Percentiles rank a stretch among this genome's conserved stretches.
Conservation (phyloP, 2,329 filamentous ascomycete genomes). For the Coccinonectria pachysandricola region DNA sequence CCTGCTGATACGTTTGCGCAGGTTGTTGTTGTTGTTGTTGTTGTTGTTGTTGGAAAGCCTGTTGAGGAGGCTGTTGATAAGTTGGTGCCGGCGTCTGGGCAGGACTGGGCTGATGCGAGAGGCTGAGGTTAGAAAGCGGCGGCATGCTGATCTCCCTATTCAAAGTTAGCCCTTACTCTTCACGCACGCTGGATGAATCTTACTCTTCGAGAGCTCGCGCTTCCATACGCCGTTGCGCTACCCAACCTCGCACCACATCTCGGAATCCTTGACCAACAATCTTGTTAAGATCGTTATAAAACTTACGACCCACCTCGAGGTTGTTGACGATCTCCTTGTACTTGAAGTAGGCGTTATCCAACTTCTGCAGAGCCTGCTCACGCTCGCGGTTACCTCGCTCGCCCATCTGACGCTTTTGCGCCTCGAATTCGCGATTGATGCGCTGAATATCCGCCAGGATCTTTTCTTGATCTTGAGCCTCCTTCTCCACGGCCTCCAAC, state of each 20-base stretch:
- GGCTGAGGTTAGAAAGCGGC: conserved; percentile 34
- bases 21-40: too few relatives aligned
- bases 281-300: conserved; percentile 90
- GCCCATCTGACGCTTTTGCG: conserved; percentile 57
- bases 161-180: conserved; percentile 4
- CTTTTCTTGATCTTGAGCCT: conserved; percentile 66
- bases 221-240: conserved; percentile 69
- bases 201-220: conserved; percentile 69
- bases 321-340: conserved; percentile 95
- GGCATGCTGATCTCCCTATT: conserved; percentile 43
- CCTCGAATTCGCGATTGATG: conserved; percentile 68
- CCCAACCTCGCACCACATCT: conserved; percentile 68
- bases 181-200: conserved; percentile 17
- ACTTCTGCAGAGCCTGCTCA: conserved; percentile 73
- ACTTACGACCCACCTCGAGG: conserved; percentile 82
- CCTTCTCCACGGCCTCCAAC: conserved; percentile 57
- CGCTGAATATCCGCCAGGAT: conserved; percentile 59
- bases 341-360: conserved; percentile 88
- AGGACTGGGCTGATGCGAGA: conserved; percentile 20
- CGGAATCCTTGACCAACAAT: conserved; percentile 73
- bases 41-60: conserved; percentile 9
- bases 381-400: conserved; percentile 56
- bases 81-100: conserved; percentile 10
- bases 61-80: conserved; percentile 6
- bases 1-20: too few relatives aligned